Percentiles rank a stretch among this genome's conserved stretches.
phyloP scores from a whole-genome alignment of 305 asterid genomes.

The Solanum hybrid region DNA sequence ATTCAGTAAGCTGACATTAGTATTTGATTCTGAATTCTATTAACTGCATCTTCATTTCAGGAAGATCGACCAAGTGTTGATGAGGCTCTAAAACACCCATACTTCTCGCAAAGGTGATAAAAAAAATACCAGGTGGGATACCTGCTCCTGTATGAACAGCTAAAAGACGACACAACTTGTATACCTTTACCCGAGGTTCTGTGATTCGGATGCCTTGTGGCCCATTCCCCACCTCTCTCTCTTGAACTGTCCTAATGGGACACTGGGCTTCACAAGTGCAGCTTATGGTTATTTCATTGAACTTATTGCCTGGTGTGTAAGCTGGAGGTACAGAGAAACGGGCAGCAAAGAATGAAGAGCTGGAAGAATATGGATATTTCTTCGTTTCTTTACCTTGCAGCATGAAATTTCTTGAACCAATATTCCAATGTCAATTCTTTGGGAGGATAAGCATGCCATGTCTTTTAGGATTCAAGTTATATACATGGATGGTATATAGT shows the following conservation, averaged over 20 bases:
- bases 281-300: not conserved
- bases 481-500: not conserved
- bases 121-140: not conserved
- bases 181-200: not conserved
- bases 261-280: not conserved
- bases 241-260: not conserved
- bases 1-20: not conserved
- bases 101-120: conserved; percentile 30
- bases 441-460: not conserved
- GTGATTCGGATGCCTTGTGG: not conserved
- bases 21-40: not conserved
- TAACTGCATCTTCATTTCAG: conserved; percentile 20
- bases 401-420: not conserved
- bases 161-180: not conserved
- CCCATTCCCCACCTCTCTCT: not conserved
- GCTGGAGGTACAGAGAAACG: not conserved
- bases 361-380: not conserved
- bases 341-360: not conserved
- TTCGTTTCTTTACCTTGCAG: not conserved
- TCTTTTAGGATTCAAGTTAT: not conserved
- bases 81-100: conserved; percentile 83
- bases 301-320: not conserved
- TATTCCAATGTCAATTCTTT: not conserved
- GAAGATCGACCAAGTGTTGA: conserved; percentile 77
- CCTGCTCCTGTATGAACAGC: not conserved